These are phyloP conservation scores for Arachis monticola DNA, from an alignment of 331 rosid species.

Conservation along the genomic window DNA sequence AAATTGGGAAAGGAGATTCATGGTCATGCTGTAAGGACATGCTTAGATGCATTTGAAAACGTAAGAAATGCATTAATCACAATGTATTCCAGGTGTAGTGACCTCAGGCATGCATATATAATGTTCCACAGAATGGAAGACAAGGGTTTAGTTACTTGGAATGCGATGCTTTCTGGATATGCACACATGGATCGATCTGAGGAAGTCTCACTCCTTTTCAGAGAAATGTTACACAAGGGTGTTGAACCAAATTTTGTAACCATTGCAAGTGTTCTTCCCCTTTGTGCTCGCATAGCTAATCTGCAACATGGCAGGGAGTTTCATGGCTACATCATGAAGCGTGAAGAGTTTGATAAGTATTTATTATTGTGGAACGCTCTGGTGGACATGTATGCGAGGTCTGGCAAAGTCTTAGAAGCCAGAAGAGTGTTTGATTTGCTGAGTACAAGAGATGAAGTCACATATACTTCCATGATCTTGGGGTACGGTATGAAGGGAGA, in stretches of 20 bases:
- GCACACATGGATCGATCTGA: constrained; percentile 65
- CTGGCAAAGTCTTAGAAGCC: constrained; percentile 79
- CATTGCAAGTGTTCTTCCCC: constrained; percentile 86
- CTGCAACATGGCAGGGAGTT: constrained; percentile 91
- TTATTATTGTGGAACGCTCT: constrained; percentile 80
- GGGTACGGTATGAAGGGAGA: constrained; percentile 90
- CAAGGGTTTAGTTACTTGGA: constrained; percentile 73
- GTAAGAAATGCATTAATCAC: constrained; percentile 77
- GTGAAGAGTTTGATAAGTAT: constrained; percentile 50
- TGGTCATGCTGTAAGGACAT: constrained; percentile 61
- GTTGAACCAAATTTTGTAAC: constrained; percentile 78
- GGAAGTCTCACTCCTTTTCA: constrained; percentile 74
- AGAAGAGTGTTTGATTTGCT: constrained; percentile 73
- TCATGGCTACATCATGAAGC: constrained; percentile 79
- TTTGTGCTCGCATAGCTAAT: constrained; percentile 84
- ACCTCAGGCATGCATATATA: constrained; percentile 66
- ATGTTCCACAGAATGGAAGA: constrained; percentile 58
- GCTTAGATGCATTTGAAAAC: constrained; percentile 51
- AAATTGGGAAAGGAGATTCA: constrained; percentile 88
- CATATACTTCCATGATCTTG: constrained; percentile 82
- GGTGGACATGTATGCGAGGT: constrained; percentile 89
- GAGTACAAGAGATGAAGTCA: constrained; percentile 73
- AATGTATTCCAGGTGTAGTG: constrained; percentile 88
- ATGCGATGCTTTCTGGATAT: constrained; percentile 85
- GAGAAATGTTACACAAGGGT: constrained; percentile 66